These are phyloP conservation scores for Boletus eberwhitei DNA, from an alignment of 768 basidiomycete species.

Conservation along the genomic window DNA sequence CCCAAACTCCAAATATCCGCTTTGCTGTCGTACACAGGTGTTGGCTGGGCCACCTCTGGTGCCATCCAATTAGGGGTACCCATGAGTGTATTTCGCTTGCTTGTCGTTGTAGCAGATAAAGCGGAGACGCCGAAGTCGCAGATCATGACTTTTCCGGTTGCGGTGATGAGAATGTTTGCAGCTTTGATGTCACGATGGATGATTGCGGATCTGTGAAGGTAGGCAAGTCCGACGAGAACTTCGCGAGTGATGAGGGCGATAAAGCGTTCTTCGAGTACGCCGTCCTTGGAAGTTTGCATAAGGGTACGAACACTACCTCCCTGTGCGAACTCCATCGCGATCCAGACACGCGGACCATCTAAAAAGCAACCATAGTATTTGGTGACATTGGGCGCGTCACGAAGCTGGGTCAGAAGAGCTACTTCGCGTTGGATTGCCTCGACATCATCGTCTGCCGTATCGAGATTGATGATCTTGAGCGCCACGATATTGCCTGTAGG, in stretches of 20 bases:
- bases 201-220: slow-evolving; percentile 90
- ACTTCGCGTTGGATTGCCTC: slow-evolving; percentile 96
- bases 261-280: slow-evolving; percentile 84
- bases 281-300: slow-evolving; percentile 80
- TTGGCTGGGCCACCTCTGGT: slow-evolving; percentile 89
- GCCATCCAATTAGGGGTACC: slow-evolving; percentile 99
- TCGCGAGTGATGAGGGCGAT: slow-evolving; percentile 86
- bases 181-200: slow-evolving; percentile 99
- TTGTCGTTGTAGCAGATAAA: slow-evolving; percentile 74
- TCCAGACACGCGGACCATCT: slow-evolving; percentile 96
- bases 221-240: slow-evolving; percentile 79
- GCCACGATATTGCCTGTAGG: slow-evolving; percentile 87
- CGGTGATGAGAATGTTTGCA: slow-evolving; percentile 90
- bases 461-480: slow-evolving; percentile 98
- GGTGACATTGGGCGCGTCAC: slow-evolving; percentile 88
- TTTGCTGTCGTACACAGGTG: slow-evolving; percentile 92
- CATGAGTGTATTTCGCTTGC: slow-evolving; percentile 94
- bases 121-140: slow-evolving; percentile 99
- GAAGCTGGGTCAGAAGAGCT: slow-evolving; percentile 82
- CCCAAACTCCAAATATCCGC: slow-evolving; percentile 99
- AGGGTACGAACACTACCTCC: slow-evolving; percentile 92
- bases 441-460: slow-evolving; percentile 95
- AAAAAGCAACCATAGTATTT: slow-evolving; percentile 96
- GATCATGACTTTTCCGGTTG: slow-evolving; percentile 87
- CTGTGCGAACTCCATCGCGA: slow-evolving; percentile 96